Evolutionary conservation across 768 basidiomycete species (phyloP).

Genomic region (Leucogyrophana mollusca): DNA sequence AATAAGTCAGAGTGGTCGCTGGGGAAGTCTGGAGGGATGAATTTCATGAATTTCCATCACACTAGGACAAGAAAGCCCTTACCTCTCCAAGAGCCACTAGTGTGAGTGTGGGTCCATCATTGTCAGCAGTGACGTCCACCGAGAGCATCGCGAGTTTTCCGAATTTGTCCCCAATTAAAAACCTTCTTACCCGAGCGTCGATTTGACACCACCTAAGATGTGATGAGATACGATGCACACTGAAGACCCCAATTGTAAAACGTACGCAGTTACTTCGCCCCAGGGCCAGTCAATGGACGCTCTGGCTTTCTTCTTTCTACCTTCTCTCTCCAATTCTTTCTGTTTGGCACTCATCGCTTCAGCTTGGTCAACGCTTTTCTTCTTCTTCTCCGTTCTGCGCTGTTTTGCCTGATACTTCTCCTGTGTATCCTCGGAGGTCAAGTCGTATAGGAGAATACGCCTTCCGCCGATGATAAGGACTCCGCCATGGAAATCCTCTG

Average conservation of each 20-base stretch:
- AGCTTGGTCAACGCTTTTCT: slow-evolving; percentile 41
- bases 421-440: slow-evolving; percentile 45
- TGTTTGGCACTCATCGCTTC: slow-evolving; percentile 47
- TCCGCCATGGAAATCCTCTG: slow-evolving; percentile 53
- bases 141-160: slow-evolving; percentile 72
- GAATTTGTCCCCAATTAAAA: slow-evolving; percentile 67
- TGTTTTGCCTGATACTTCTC: slow-evolving; percentile 56
- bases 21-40: slow-evolving; percentile 56
- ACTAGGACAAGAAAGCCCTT: slow-evolving; percentile 7
- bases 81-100: slow-evolving; percentile 76
- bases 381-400: slow-evolving; percentile 49
- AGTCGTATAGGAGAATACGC: slow-evolving; percentile 61
- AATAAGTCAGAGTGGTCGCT: slow-evolving; percentile 67
- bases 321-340: slow-evolving; percentile 58
- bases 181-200: slow-evolving; percentile 43
- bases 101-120: slow-evolving; percentile 38
- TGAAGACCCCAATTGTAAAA: no score
- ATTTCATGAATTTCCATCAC: slow-evolving; percentile 5
- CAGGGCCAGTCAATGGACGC: slow-evolving; percentile 73
- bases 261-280: slow-evolving; percentile 72
- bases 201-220: slow-evolving; percentile 49
- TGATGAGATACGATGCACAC: no score
- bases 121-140: slow-evolving; percentile 40
- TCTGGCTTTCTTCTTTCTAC: slow-evolving; percentile 51
- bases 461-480: slow-evolving; percentile 69